Evolutionary conservation across 2,329 filamentous ascomycete species (phyloP).

Genomic region (Colletotrichum endophyticum): DNA sequence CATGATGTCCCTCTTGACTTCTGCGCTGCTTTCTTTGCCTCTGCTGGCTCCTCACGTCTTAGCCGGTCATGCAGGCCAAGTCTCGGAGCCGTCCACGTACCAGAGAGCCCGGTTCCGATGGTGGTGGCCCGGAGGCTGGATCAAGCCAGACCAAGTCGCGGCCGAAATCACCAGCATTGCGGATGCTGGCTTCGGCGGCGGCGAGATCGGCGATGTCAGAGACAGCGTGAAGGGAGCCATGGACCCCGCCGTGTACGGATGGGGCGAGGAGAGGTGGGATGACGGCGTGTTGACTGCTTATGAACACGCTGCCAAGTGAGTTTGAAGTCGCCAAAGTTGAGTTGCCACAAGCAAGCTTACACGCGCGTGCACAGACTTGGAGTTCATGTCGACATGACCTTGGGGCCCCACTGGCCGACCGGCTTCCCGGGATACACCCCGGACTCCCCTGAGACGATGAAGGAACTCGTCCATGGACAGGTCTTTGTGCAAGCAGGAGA

Average conservation of each 20-base stretch:
- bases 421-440: background rate
- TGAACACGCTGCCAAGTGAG: background rate
- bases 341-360: rapidly evolving
- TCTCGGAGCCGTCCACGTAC: background rate
- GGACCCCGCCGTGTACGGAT: background rate
- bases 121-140: background rate
- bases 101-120: background rate
- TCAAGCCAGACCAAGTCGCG: background rate
- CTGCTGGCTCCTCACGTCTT: background rate
- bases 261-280: background rate
- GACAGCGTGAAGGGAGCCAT: background rate
- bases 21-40: background rate
- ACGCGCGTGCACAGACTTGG: background rate
- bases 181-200: background rate
- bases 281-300: background rate
- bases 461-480: background rate
- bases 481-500: background rate
- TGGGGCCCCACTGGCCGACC: background rate
- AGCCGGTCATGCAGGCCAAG: background rate
- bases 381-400: background rate
- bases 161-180: background rate
- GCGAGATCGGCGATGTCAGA: background rate
- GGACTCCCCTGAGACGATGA: background rate
- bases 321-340: background rate
- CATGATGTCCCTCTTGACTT: background rate